A percentile compares a stretch with the other conserved stretches of the same genome.
These are phyloP conservation scores for Blastocystis sp. DNA, from an alignment of 352 stramenopile species.

Conservation along the genomic window DNA sequence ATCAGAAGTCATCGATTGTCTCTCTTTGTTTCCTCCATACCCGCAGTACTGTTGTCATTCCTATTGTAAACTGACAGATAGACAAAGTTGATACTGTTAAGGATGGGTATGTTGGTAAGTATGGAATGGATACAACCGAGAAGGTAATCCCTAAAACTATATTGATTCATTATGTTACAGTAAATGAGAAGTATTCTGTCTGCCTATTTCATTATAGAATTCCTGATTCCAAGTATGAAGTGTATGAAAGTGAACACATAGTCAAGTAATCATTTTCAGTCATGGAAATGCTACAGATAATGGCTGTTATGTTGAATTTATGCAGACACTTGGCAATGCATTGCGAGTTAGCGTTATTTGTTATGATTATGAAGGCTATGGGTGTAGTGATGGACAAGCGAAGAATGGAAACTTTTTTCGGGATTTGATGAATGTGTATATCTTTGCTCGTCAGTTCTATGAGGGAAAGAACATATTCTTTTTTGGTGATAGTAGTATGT, in stretches of 20 bases:
- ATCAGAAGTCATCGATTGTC: background rate
- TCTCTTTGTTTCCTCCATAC: constrained; percentile 42
- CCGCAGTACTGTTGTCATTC: constrained; percentile 8
- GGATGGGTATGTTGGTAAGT: background rate
- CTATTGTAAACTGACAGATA: background rate
- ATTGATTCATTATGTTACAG: background rate
- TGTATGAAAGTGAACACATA: background rate
- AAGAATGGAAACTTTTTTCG: background rate
- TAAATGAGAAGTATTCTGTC: constrained; percentile 1
- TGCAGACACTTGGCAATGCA: background rate
- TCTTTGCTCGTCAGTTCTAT: constrained; percentile 28
- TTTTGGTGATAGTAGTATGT: constrained; percentile 31
- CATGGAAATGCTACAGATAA: constrained; percentile 52
- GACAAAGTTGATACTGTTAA: background rate
- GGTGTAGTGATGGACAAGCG: constrained; percentile 11
- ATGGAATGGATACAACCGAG: constrained; percentile 13
- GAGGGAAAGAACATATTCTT: constrained; percentile 41
- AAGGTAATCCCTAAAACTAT: background rate
- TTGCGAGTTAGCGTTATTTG: background rate
- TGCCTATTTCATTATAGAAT: constrained; percentile 16
- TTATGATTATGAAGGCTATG: constrained; percentile 56
- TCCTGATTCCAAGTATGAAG: background rate
- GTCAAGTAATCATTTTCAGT: constrained; percentile 16
- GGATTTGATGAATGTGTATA: constrained; percentile 8
- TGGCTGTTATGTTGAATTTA: constrained; percentile 16